Evolutionary conservation across 225 moss, liverwort and hornwort species (phyloP).

Genomic region (Climacium dendroides): DNA sequence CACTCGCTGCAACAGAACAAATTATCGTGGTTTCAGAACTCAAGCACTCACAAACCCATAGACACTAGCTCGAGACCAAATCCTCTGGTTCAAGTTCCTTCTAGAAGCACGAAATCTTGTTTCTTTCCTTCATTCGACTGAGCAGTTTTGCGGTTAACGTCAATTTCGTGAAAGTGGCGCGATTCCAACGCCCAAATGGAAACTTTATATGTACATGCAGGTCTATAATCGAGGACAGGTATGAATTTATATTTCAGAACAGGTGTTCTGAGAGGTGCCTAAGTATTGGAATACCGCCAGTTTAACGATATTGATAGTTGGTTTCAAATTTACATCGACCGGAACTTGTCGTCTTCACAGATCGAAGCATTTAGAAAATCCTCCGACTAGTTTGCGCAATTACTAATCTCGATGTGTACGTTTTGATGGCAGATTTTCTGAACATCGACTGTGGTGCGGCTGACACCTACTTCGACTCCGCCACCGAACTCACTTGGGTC

Average conservation of each 20-base stretch:
- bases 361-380: not conserved
- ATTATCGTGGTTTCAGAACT: not conserved
- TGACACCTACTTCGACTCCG: not conserved
- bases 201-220: not conserved
- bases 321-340: not conserved
- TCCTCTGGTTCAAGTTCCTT: not conserved
- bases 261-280: not conserved
- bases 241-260: not conserved
- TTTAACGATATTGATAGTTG: not conserved
- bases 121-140: not conserved
- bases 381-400: not conserved
- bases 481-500: not conserved
- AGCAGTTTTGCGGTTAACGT: not conserved
- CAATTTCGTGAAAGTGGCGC: not conserved
- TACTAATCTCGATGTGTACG: not conserved
- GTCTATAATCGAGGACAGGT: not conserved
- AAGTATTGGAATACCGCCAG: not conserved
- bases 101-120: not conserved
- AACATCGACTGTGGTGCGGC: conserved; percentile 26
- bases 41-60: not conserved
- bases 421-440: not conserved
- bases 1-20: not conserved
- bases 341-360: not conserved
- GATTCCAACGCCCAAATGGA: not conserved
- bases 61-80: not conserved